Percentiles rank a stretch among this genome's conserved stretches.
These are phyloP conservation scores for Leccinum longicurvipes DNA, from an alignment of 768 basidiomycete genomes.

Conservation along the genomic window DNA sequence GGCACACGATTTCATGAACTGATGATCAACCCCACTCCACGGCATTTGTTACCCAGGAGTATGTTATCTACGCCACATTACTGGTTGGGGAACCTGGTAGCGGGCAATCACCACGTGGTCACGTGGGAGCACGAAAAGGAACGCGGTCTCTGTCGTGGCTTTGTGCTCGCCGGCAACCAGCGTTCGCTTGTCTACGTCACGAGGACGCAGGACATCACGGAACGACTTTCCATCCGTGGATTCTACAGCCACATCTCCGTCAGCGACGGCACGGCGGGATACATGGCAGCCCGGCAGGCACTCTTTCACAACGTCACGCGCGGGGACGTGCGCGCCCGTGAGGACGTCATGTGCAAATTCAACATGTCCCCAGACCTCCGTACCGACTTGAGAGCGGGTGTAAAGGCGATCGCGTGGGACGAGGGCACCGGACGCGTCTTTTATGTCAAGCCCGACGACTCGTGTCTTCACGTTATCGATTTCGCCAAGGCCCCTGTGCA, in stretches of 20 bases:
- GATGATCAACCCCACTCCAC: constrained; percentile 26
- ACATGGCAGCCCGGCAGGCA: constrained; percentile 14
- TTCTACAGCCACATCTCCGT: constrained; percentile 37
- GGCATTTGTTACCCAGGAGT: constrained; percentile 20
- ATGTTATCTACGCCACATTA: constrained; percentile 28
- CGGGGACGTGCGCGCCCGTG: constrained; percentile 12
- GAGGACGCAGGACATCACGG: constrained; percentile 22
- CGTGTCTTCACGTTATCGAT: constrained; percentile 46
- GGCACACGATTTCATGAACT: constrained; percentile 29
- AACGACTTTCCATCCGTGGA: constrained; percentile 25
- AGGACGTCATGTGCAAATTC: constrained; percentile 27
- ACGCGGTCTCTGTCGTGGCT: constrained; percentile 24
- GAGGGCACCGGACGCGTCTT: constrained; percentile 61
- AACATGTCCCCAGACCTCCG: constrained; percentile 16
- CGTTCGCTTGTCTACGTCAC: constrained; percentile 33
- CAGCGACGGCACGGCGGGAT: constrained; percentile 32
- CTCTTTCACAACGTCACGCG: constrained; percentile 24
- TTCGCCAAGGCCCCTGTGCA: constrained; percentile 38
- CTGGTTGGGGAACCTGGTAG: constrained; percentile 24
- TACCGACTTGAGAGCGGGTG: constrained; percentile 25
- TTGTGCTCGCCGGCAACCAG: constrained; percentile 31
- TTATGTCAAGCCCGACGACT: constrained; percentile 42
- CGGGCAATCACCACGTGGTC: constrained; percentile 25
- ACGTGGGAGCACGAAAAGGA: constrained; percentile 26
- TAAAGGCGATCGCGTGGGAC: constrained; percentile 61